A percentile compares a stretch with the other conserved stretches of the same genome.
These are phyloP conservation scores for Saturnispora galanensis DNA, from an alignment of 805 yeast genomes.

Conservation along the genomic window DNA sequence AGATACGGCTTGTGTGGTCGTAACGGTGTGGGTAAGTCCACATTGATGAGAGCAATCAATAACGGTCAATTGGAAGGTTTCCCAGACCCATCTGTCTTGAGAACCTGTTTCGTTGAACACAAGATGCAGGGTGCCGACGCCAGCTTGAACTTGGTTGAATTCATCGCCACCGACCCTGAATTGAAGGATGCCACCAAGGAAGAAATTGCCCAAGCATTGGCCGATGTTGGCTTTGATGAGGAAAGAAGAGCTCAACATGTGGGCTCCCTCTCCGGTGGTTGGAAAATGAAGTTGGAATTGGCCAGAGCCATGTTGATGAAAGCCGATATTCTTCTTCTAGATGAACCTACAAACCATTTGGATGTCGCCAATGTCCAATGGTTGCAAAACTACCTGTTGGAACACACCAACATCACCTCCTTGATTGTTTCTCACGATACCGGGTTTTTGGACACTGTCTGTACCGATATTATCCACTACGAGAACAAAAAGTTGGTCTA, in stretches of 20 bases:
- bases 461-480: conserved; percentile 94
- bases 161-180: conserved; percentile 85
- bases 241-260: conserved; percentile 85
- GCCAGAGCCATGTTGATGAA: conserved; percentile 99
- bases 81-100: conserved; percentile 78
- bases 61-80: conserved; percentile 96
- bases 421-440: conserved; percentile 97
- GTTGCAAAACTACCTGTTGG: conserved; percentile 80
- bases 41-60: conserved; percentile 93
- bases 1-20: conserved; percentile 97
- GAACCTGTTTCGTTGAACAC: conserved; percentile 96
- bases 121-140: conserved; percentile 92
- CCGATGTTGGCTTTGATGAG: conserved; percentile 83
- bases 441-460: conserved; percentile 88
- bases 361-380: conserved; percentile 91
- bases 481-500: conserved; percentile 91
- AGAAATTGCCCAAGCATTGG: conserved; percentile 68
- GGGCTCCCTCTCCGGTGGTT: conserved; percentile 95
- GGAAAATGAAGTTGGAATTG: conserved; percentile 97
- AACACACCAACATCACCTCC: conserved; percentile 82
- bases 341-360: conserved; percentile 98
- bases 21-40: conserved; percentile 98
- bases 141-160: conserved; percentile 76
- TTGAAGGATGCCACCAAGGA: conserved; percentile 51
- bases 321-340: conserved; percentile 89